These are phyloP conservation scores for Fomitopsis betulina DNA, from an alignment of 1,284 basidiomycete genomes.

Conservation along the genomic window DNA sequence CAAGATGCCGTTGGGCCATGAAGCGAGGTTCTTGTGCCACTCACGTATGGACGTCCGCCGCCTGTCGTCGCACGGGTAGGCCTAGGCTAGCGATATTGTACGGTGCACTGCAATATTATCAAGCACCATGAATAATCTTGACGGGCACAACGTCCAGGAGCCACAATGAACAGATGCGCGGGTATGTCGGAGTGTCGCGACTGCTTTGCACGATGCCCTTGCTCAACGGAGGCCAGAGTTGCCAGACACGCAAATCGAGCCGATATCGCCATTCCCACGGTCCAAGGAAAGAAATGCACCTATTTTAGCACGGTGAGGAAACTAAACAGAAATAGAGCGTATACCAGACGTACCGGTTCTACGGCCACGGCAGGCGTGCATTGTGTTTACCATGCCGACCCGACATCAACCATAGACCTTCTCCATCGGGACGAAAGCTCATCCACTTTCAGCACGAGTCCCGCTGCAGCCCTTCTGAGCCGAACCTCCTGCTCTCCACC, in stretches of 20 bases:
- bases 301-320: not conserved
- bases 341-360: not conserved
- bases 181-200: not conserved
- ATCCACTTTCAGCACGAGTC: slow-evolving; percentile 77
- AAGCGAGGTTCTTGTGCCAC: not conserved
- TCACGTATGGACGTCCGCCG: not conserved
- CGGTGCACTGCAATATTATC: not conserved
- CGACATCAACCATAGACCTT: slow-evolving; percentile 56
- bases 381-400: not conserved
- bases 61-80: not conserved
- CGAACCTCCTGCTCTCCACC: slow-evolving; percentile 61
- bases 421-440: slow-evolving; percentile 75
- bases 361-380: not conserved
- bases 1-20: not conserved
- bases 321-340: not conserved
- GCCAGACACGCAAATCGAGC: not conserved
- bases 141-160: not conserved
- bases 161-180: not conserved
- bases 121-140: not conserved
- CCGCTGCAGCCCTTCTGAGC: slow-evolving; percentile 68
- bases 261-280: not conserved
- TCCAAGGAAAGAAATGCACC: not conserved
- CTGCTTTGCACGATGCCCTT: not conserved
- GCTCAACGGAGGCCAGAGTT: not conserved
- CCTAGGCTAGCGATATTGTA: not conserved